A percentile compares a stretch with the other conserved stretches of the same genome.
phyloP scores from a whole-genome alignment of 768 basidiomycete species.

The Mycena indigotica region DNA sequence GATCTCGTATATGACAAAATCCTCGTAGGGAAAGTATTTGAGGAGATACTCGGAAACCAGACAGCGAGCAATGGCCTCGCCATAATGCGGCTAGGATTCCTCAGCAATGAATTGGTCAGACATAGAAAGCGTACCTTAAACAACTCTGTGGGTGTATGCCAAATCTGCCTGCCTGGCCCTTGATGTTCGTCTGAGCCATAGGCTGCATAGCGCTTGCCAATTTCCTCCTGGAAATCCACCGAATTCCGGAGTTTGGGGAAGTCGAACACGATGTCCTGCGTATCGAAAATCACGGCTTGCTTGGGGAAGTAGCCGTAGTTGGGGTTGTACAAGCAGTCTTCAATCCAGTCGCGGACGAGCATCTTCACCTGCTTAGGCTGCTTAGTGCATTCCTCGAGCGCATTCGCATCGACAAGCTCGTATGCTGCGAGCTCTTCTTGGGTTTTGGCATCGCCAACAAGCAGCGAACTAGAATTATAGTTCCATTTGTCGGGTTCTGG shows the following conservation, averaged over 20 bases:
- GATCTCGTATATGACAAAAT: conserved; percentile 94
- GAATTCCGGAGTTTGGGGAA: conserved; percentile 69
- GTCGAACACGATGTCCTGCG: conserved; percentile 60
- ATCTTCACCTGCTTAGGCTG: conserved; percentile 87
- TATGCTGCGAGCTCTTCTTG: conserved; percentile 44
- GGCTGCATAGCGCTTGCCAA: conserved; percentile 74
- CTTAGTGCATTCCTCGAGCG: conserved; percentile 52
- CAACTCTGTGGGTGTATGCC: conserved; percentile 98
- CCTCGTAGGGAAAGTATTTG: conserved; percentile 95
- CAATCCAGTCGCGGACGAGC: conserved; percentile 95
- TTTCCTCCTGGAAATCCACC: conserved; percentile 76
- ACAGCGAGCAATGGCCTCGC: conserved; percentile 85
- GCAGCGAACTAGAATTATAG: conserved; percentile 66
- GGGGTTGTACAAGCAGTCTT: conserved; percentile 96
- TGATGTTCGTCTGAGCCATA: conserved; percentile 64
- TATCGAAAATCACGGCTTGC: conserved; percentile 86
- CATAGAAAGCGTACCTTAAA: conserved; percentile 73
- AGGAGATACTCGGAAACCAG: conserved; percentile 90
- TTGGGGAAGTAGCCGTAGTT: conserved; percentile 97
- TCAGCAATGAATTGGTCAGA: conserved; percentile 13
- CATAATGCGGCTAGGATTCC: conserved; percentile 82
- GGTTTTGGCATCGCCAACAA: conserved; percentile 48
- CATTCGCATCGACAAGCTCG: conserved; percentile 67
- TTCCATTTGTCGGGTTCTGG: conserved; percentile 67
- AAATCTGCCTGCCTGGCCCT: conserved; percentile 85